phyloP scores from a whole-genome alignment of 495 filamentous ascomycete genomes.

The Trichocladium uniseriatum region DNA sequence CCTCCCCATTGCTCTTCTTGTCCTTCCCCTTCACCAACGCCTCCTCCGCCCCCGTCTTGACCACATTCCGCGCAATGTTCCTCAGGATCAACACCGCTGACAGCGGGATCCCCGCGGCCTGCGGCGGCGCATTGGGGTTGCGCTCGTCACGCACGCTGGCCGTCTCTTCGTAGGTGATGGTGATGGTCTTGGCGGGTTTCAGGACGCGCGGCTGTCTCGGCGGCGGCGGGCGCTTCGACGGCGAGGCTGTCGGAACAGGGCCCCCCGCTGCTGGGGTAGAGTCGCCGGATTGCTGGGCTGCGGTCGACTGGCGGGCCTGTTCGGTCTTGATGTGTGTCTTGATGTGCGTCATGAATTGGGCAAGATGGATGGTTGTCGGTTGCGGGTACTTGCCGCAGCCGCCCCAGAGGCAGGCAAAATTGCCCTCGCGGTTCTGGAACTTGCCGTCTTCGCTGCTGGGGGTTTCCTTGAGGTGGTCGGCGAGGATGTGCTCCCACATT shows the following conservation, averaged over 20 bases:
- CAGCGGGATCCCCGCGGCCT: constrained; percentile 76
- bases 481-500: constrained; percentile 67
- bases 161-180: constrained; percentile 52
- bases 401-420: constrained; percentile 48
- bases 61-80: constrained; percentile 73
- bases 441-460: constrained; percentile 39
- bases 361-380: constrained; percentile 40
- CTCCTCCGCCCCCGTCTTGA: constrained; percentile 48
- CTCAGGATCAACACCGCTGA: constrained; percentile 77
- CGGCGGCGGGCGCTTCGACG: not conserved
- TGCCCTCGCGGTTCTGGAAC: constrained; percentile 33
- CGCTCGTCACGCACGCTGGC: constrained; percentile 60
- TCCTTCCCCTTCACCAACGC: constrained; percentile 34
- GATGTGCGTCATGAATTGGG: constrained; percentile 48
- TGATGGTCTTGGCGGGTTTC: constrained; percentile 46
- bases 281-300: not conserved
- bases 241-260: not conserved
- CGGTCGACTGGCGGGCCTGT: constrained; percentile 13
- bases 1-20: constrained; percentile 12
- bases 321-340: constrained; percentile 53
- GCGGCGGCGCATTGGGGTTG: constrained; percentile 41
- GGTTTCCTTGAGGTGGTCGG: constrained; percentile 54
- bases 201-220: constrained; percentile 28
- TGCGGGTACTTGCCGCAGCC: constrained; percentile 42
- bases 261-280: not conserved